Base-by-base conservation (phyloP, 257 asterid species). In the Solanum chiquidenum region DNA sequence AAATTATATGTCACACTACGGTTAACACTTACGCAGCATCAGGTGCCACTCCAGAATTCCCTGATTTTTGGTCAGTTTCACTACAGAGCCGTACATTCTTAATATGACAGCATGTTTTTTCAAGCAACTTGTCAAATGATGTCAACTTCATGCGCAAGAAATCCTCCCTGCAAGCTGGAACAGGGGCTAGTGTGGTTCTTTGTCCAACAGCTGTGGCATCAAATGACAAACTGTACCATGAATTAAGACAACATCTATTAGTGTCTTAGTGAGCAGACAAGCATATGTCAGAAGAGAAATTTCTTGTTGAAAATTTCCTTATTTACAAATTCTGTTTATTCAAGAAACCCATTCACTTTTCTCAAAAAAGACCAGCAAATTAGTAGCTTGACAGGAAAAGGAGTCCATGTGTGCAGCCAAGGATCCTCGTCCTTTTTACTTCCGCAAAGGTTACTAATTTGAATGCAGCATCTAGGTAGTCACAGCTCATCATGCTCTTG, bases 21-120 rank as follows among this genome's bases (percentile, higher is more conserved):
- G 31, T 21, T 46, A 42, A 90, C 88, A 89, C 93, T 92, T 94
- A 97, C 99, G 98, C 99, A 90, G 99, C 99, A 94, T 97, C 99
- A 76, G 99, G 99, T n/a, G 99, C 99, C 89, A 97, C 99, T 87
- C 99, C 98, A 91, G 89, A 88, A 91, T 87, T 94, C 88, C 97
- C 98, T 80, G 94, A 82, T 87, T 91, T 94, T 90, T 93, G 98
- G 91, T 93, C 98, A 12, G 93, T 87, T 91, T 96, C 99, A 40
- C 98, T 94, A 91, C 94, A 96, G 83, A 97, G 97, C 42, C 99
- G 92, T 89, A 97, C 99, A 91, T 95, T 92, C 93, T 89, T 93
- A 89, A 97, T 95, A 49, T 90, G 92, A 86, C 98, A 91, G 91
- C 99, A 96, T 76, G 99, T 96, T 89, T 93, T 92, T 90, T 94